Evolutionary conservation across 306 rosid species (phyloP).

Genomic region (Prunus campanulata): DNA sequence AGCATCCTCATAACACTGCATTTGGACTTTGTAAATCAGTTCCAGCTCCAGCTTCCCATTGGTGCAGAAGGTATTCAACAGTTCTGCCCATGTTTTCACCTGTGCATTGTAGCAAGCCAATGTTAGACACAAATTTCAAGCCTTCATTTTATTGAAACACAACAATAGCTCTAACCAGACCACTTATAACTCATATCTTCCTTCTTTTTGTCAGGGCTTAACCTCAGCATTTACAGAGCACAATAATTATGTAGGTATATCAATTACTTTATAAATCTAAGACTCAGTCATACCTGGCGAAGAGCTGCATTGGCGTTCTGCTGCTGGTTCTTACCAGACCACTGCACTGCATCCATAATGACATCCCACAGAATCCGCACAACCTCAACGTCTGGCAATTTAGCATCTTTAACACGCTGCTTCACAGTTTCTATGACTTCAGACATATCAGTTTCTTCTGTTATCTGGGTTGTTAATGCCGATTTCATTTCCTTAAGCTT

Average conservation of each 20-base stretch:
- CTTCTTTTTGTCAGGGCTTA: neutral
- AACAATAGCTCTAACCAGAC: neutral
- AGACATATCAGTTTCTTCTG: slow-evolving; percentile 89
- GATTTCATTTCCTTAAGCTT: slow-evolving; percentile 95
- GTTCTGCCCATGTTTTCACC: slow-evolving; percentile 95
- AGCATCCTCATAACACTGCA: slow-evolving; percentile 99
- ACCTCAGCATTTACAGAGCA: neutral
- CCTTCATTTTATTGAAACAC: too few species aligned
- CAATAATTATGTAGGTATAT: neutral
- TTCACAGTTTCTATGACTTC: slow-evolving; percentile 95
- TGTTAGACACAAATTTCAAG: too few species aligned
- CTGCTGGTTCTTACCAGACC: slow-evolving; percentile 99
- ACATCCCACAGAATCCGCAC: slow-evolving; percentile 93
- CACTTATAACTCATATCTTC: neutral
- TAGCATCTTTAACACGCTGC: slow-evolving; percentile 89
- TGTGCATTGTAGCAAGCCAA: slow-evolving; percentile 3
- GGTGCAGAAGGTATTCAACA: slow-evolving; percentile 88
- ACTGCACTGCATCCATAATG: slow-evolving; percentile 99
- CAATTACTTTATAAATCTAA: neutral
- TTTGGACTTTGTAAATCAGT: slow-evolving; percentile 95
- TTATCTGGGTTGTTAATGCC: slow-evolving; percentile 83
- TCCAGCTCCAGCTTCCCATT: slow-evolving; percentile 97
- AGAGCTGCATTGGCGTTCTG: slow-evolving; percentile 98
- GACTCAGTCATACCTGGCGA: slow-evolving; percentile 65
- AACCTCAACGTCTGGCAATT: slow-evolving; percentile 75